Evolutionary conservation across 2,329 filamentous ascomycete species (phyloP), one percentile per base, ranked within the genome.

Genomic region (Curvularia sp.): DNA sequence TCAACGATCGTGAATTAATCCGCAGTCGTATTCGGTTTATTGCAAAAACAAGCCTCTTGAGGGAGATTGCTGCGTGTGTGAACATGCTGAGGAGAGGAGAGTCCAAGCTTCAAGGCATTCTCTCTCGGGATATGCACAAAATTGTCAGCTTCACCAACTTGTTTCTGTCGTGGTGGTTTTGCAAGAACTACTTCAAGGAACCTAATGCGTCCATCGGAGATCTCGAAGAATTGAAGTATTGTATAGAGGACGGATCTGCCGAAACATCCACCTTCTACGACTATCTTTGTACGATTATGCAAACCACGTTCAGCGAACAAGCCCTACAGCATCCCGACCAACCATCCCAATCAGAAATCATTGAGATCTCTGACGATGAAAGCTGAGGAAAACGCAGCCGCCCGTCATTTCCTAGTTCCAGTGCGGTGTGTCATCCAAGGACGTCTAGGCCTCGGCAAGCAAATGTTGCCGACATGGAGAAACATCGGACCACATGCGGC

Each of bases 121-220:
- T 74, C 8, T 61, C 64, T 0, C 49, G 57, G 21, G 74, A 76
- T 19, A 49, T 69, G 30, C n/a, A 48, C 3, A 72, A 72, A 28
- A 73, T 76, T 1, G 19, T 65, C 0, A 59, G 38, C 0, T 63
- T 75, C 13, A 70, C 72, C 2, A 71, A 55, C 12, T 53, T 78
- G 0, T 78, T 76, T 42, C 43, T 76, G 8, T 77, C 68, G 25
- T 79, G 76, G 76, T 75, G 70, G 70, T 49, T 72, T 6, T 69
- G 64, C 25, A 62, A 61, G n/a, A 61, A 73, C 28, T 71, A 63
- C 36, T 57, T 66, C 12, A 25, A 18, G 18, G 32, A 50, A 19
- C 55, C 51, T 10, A 30, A 57, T n/a, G 53, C 65, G 3, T 47
- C 62, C 0, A 28, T 43, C 6, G 27, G 12, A 53, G 54, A 63